Evolutionary conservation across 2,329 filamentous ascomycete species (phyloP).

Genomic region (Seiridium unicorne): DNA sequence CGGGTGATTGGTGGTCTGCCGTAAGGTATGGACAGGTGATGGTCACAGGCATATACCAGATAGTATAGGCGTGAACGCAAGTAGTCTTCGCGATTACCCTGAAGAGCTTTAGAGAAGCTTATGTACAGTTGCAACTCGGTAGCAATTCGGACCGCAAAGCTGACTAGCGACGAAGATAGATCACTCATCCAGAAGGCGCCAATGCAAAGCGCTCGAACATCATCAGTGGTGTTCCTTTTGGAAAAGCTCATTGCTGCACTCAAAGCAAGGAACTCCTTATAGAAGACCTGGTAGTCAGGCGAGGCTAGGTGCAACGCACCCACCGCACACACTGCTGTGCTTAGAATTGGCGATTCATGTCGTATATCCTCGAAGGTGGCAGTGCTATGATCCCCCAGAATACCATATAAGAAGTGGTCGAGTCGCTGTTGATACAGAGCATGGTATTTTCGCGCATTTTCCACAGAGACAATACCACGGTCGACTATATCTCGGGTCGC

Average conservation of each 20-base stretch:
- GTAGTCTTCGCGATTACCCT: conserved; percentile 43
- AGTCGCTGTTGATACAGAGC: conserved; percentile 47
- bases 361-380: conserved; percentile 48
- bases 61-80: conserved; percentile 62
- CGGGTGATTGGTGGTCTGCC: conserved; percentile 15
- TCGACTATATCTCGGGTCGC: conserved; percentile 32
- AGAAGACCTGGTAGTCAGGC: conserved; percentile 5
- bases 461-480: conserved; percentile 38
- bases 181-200: conserved; percentile 65
- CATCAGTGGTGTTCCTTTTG: conserved; percentile 53
- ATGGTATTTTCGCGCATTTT: conserved; percentile 49
- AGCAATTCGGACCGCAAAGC: conserved; percentile 56
- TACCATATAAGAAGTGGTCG: conserved; percentile 48
- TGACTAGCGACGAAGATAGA: conserved; percentile 53
- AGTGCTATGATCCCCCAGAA: conserved; percentile 41
- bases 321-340: conserved; percentile 55
- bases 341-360: conserved; percentile 52
- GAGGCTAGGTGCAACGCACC: conserved; percentile 47
- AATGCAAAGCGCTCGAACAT: conserved; percentile 59
- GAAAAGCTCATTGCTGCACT: conserved; percentile 1
- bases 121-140: conserved; percentile 57
- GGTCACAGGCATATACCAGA: conserved; percentile 63
- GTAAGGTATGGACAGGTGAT: conserved; percentile 65
- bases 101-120: conserved; percentile 47
- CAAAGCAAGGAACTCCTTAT: conserved; percentile 4